phyloP scores from a whole-genome alignment of 2,329 filamentous ascomycete species.

The Talaromyces sp. region DNA sequence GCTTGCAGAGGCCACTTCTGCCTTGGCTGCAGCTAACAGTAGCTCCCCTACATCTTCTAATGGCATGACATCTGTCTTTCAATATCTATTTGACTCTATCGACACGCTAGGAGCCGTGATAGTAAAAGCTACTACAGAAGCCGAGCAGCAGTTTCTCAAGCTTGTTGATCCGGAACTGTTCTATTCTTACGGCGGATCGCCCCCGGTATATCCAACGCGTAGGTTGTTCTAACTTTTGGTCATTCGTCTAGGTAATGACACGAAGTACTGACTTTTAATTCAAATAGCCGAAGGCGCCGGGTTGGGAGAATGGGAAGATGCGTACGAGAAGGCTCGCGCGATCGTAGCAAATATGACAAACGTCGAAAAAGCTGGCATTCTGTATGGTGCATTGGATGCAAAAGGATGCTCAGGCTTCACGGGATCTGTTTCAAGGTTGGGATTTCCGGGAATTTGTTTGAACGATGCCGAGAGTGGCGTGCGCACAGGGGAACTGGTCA shows the following conservation, averaged over 20 bases:
- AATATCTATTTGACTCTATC: neutral
- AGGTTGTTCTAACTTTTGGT: neutral
- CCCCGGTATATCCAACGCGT: conserved; percentile 4
- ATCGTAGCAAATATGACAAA: conserved; percentile 13
- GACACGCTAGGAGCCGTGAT: neutral
- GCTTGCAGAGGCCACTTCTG: neutral
- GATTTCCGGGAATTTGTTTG: conserved; percentile 37
- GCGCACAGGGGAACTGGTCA: conserved; percentile 39
- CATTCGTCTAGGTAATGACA: neutral
- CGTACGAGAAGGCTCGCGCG: conserved; percentile 7
- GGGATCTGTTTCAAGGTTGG: conserved; percentile 27
- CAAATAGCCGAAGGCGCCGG: neutral
- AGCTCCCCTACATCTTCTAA: neutral
- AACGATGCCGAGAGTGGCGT: conserved; percentile 39
- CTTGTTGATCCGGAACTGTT: neutral
- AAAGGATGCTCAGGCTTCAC: conserved; percentile 32
- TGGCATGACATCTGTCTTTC: neutral
- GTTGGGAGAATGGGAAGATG: conserved; percentile 9
- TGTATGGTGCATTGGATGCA: conserved; percentile 5
- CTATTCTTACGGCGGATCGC: conserved; percentile 2
- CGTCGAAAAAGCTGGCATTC: conserved; percentile 15
- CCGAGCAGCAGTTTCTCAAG: neutral
- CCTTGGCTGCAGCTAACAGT: neutral
- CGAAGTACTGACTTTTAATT: neutral
- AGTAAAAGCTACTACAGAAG: neutral